phyloP scores from a whole-genome alignment of 257 asterid genomes.

The Vinca minor region DNA sequence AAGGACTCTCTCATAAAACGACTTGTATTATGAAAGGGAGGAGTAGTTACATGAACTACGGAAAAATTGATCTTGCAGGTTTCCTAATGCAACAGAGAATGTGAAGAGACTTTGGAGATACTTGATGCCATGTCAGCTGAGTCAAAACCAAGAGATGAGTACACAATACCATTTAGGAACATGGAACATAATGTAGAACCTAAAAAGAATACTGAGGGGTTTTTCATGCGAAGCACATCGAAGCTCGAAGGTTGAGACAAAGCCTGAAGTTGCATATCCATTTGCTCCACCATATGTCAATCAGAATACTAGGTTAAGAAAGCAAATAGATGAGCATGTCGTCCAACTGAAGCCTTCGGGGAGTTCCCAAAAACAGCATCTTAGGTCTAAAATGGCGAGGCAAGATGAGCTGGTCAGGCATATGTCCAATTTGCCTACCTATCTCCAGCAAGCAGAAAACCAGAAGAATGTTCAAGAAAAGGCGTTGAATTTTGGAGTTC shows the following conservation, averaged over 20 bases:
- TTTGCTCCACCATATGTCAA: conserved; percentile 36
- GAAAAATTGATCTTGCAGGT: conserved; percentile 1
- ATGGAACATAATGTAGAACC: conserved; percentile 32
- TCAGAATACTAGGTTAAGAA: conserved; percentile 22
- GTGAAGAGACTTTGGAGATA: conserved; percentile 15
- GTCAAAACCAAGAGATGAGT: conserved; percentile 25
- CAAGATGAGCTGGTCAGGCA: conserved; percentile 79
- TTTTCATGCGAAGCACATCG: too few relatives aligned
- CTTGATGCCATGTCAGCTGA: conserved; percentile 25
- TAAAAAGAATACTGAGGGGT: conserved; percentile 25
- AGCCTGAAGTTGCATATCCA: conserved; percentile 24
- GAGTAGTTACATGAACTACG: background rate
- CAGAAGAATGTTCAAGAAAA: conserved; percentile 57
- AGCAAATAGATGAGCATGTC: conserved; percentile 22
- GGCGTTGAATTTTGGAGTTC: conserved; percentile 91
- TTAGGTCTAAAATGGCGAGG: conserved; percentile 21
- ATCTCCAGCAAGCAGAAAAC: conserved; percentile 61
- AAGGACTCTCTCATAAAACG: background rate
- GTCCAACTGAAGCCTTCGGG: conserved; percentile 27
- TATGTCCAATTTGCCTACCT: conserved; percentile 85
- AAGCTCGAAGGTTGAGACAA: conserved; percentile 24
- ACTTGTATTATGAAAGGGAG: background rate
- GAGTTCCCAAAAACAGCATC: conserved; percentile 24
- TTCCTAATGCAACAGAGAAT: background rate
- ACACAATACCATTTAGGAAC: conserved; percentile 24